Conservation (phyloP, 75 land plant species). For the Picea sitchensis region DNA sequence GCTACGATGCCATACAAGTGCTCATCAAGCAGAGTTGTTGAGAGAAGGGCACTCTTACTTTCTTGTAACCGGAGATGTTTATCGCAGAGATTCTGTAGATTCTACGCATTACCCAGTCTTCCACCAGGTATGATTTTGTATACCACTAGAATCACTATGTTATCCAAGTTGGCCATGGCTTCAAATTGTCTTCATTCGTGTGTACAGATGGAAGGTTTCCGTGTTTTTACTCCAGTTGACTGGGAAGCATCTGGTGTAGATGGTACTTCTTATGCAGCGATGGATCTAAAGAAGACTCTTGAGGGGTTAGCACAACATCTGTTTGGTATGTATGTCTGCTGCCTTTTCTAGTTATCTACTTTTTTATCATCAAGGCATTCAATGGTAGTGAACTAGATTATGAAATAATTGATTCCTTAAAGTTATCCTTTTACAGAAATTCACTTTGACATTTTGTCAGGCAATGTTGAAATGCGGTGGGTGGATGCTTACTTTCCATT, state of each 20-base stretch:
- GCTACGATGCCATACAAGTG: conserved; percentile 90
- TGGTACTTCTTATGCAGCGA: conserved; percentile 75
- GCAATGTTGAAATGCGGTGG: conserved; percentile 95
- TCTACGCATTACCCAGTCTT: conserved; percentile 98
- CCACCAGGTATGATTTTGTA: conserved; percentile 61
- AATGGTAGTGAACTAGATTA: background rate
- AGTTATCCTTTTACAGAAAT: background rate
- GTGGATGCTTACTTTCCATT: conserved; percentile 96
- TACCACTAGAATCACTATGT: background rate
- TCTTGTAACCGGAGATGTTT: conserved; percentile 97
- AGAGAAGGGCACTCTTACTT: conserved; percentile 77
- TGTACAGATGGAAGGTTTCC: conserved; percentile 91
- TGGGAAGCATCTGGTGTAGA: conserved; percentile 80
- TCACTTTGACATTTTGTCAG: conserved; percentile 25
- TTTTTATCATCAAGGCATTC: background rate
- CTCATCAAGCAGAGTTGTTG: conserved; percentile 90
- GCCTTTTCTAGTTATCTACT: background rate
- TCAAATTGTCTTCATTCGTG: background rate
- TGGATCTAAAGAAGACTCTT: conserved; percentile 64
- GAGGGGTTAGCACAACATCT: conserved; percentile 79
- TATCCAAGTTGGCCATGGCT: background rate
- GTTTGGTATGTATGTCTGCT: conserved; percentile 54
- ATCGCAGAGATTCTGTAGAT: conserved; percentile 93
- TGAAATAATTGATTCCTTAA: background rate
- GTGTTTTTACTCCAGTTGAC: conserved; percentile 72